Evolutionary conservation across 805 yeast genomes (phyloP), one percentile per base, ranked within the genome.

Genomic region (Wilhelminamyces savonicus): DNA sequence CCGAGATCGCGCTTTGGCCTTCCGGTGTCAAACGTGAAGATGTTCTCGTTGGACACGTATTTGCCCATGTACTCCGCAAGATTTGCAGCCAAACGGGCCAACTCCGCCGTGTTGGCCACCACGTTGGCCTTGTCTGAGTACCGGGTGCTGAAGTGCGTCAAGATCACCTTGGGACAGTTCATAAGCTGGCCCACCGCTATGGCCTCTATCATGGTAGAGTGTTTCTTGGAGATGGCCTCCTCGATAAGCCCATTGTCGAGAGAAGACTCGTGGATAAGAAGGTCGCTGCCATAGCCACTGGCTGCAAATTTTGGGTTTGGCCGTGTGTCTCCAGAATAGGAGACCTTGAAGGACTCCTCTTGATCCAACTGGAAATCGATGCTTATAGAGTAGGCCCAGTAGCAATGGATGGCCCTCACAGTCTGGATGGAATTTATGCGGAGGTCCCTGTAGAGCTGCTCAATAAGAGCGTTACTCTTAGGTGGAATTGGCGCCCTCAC

Each of bases 291-390:
- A 13, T 48, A 36, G 2, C 96, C 97, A 30, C 84, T 71, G 3
- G 59, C 65, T 0, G 81, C 74, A 54, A 87, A 87, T 28, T 52
- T 57, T 3, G 59, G 47, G 39, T 76, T 78, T 1, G 98, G 98
- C 44, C 97, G 73, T 0, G 97, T 85, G 50, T 92, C 99, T 9
- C 98, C 98, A 2, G 96, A 86, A 51, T 84, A 92, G 1, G 96
- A 80, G 1, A 88, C 64, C 42, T 74, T 81, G 62, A 86, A 86
- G 0, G 47, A 35, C 12, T 53, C 56, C 7, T 40, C 35, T 1
- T 40, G 31, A 3, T 36, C 39, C 31, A 81, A 71, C 2, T 67
- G 50, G 8, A 88, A 63, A 0, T 74, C 52, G 24, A 78, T 71
- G 12, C 82, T 75, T 8, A 58, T 57, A 3, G 68, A 62, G 52